Base-by-base conservation (phyloP, 2,329 filamentous ascomycete genomes). In the Aureobasidium sp. region DNA sequence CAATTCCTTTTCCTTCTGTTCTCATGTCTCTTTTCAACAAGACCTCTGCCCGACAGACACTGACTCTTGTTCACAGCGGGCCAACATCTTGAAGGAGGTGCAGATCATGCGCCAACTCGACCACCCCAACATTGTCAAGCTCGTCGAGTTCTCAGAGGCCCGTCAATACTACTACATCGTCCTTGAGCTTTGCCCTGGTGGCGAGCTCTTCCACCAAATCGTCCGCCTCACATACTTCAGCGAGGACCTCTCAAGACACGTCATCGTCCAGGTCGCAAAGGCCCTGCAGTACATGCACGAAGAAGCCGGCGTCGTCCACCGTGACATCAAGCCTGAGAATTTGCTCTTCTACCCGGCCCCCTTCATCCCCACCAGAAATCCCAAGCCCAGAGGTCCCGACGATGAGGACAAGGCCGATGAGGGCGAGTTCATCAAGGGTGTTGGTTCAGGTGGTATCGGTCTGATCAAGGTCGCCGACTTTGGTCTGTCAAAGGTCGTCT, bases 281-380 rank as follows among this genome's bases (percentile, higher is more conserved):
- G 91, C 93, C 12, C 76, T 98, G 51, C 85, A 91, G 65, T 97
- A 97, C 66, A 71, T 98, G 56, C 93, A 98, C 63, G 93, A 97
- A 66, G 88, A 93, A 63, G 89, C 85, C 59, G 93, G 93, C 53
- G 90, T 98, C 54, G 93, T 98, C 59, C 93, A 98, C 75, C 88
- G 93, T 70, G 90, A 96, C 67, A 98, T 98, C 72, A 98, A 98
- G 71, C 93, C 93, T 0, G 93, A 98, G 71, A 98, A 98, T 65
- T 83, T 98, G 53, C 76, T 98, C 3, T 98, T 96, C 71, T 88
- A 88, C 62, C 91, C 90, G 3, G 87, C 84, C 55, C 85, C 89
- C 0, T 84, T 93, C 58, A 71, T 94, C 17, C 88, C 90, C 0
- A 85, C 87, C 5, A 91, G 84, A 66, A 76, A 83, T 51, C 89